Conservation (phyloP, 23 red algal species). For the Gracilaria gracilis region DNA sequence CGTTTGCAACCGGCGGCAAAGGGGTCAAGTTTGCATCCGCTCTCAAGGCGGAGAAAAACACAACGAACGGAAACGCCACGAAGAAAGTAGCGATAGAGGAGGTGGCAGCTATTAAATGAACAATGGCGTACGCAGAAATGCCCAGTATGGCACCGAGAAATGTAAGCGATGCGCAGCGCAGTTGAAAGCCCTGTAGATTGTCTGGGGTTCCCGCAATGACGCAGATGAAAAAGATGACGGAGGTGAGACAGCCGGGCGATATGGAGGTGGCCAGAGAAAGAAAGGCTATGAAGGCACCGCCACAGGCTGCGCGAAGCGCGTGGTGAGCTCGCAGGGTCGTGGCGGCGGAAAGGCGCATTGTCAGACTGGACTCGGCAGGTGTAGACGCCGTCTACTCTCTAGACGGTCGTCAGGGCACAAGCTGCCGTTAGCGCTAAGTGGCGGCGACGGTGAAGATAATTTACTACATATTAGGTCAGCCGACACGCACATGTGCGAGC, state of each 20-base stretch:
- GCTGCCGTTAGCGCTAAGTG: too few species aligned
- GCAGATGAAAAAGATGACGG: slow-evolving; percentile 49
- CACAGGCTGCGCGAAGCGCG: slow-evolving; percentile 57
- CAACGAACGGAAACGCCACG: slow-evolving; percentile 46
- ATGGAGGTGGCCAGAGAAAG: slow-evolving; percentile 31
- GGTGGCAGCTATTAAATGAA: slow-evolving; percentile 23
- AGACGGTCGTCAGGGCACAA: too few species aligned
- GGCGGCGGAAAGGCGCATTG: slow-evolving; percentile 15
- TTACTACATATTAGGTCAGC: too few species aligned
- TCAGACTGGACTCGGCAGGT: too few species aligned
- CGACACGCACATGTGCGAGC: too few species aligned
- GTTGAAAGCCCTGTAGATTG: slow-evolving; percentile 60
- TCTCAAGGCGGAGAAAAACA: slow-evolving; percentile 64
- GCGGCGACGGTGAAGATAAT: too few species aligned
- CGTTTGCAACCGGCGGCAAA: slow-evolving; percentile 66
- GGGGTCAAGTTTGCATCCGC: slow-evolving; percentile 54
- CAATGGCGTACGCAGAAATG: slow-evolving; percentile 28
- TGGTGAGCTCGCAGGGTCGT: slow-evolving; percentile 32
- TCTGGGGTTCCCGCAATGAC: slow-evolving; percentile 65
- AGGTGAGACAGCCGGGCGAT: slow-evolving; percentile 42
- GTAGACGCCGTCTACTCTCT: too few species aligned
- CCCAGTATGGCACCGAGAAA: slow-evolving; percentile 45
- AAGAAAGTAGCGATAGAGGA: slow-evolving; percentile 53
- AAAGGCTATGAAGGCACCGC: slow-evolving; percentile 22
- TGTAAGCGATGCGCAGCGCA: slow-evolving; percentile 48